Conservation (phyloP, 257 asterid species). For the Cinchona pubescens region DNA sequence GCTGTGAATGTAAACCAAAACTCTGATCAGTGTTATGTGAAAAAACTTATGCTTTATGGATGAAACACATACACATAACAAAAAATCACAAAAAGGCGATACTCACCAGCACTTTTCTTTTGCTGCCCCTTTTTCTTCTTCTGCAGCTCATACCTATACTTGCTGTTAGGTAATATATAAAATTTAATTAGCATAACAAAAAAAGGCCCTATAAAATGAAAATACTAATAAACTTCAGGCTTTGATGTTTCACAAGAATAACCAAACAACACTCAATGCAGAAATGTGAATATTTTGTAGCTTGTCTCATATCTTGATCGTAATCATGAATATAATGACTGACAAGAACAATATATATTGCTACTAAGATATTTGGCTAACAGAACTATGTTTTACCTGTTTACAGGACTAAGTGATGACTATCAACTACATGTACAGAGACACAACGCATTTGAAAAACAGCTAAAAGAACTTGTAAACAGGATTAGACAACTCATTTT, state of each 20-base stretch:
- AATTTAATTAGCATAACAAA: not conserved
- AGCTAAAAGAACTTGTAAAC: not conserved
- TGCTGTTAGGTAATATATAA: conserved; percentile 47
- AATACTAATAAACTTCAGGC: not conserved
- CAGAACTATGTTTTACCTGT: not conserved
- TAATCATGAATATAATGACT: not conserved
- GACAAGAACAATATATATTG: not conserved
- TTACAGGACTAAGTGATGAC: not conserved
- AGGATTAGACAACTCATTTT: not conserved
- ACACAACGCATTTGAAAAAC: not conserved
- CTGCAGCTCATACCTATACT: conserved; percentile 82
- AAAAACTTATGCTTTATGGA: conserved; percentile 8
- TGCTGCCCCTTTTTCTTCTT: conserved; percentile 96
- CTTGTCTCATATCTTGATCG: not conserved
- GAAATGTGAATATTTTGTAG: not conserved
- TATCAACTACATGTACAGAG: not conserved
- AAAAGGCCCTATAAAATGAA: not conserved
- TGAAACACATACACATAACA: conserved; percentile 13
- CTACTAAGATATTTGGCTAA: not conserved
- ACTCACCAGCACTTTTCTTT: conserved; percentile 76
- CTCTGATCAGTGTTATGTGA: conserved; percentile 16
- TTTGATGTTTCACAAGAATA: not conserved
- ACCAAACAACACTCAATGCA: not conserved
- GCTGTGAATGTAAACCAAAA: conserved; percentile 55
- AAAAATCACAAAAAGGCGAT: conserved; percentile 17